Evolutionary conservation across 2,329 filamentous ascomycete genomes (phyloP).

Genomic region (Fusarium hainanense): DNA sequence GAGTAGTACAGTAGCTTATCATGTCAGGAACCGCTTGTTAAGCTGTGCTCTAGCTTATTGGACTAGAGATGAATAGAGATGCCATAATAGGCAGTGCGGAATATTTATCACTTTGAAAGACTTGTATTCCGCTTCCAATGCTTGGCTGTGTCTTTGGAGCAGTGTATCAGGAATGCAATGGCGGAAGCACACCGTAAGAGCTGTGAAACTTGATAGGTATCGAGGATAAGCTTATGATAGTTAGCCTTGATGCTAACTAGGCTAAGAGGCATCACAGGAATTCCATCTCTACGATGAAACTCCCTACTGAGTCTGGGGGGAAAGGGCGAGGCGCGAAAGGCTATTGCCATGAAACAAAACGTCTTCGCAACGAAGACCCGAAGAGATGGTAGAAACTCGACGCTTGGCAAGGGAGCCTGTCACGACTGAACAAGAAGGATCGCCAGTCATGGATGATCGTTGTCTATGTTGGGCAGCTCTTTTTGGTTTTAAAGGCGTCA

Average conservation of each 20-base stretch:
- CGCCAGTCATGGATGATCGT: neutral
- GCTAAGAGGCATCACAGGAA: neutral
- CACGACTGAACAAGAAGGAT: neutral
- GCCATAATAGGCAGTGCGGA: neutral
- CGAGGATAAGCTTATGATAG: neutral
- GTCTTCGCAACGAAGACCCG: neutral
- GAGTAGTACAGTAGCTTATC: neutral
- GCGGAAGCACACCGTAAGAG: neutral
- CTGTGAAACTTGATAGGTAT: neutral
- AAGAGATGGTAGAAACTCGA: neutral
- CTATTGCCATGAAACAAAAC: slow-evolving; percentile 17
- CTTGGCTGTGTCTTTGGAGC: neutral
- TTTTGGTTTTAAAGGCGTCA: slow-evolving; percentile 4
- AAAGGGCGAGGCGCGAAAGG: slow-evolving; percentile 10
- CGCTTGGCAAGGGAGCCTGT: neutral
- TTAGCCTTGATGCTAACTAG: neutral
- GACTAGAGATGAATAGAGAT: neutral
- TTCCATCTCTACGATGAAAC: neutral
- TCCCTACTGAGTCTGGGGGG: neutral
- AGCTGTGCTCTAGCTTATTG: neutral
- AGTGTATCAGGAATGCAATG: neutral
- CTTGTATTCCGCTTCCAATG: neutral
- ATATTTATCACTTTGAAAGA: neutral
- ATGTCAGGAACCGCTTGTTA: slow-evolving; percentile 16
- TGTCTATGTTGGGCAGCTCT: neutral